Conservation (phyloP, 495 filamentous ascomycete species). For the Hypoxylon fuscum region DNA sequence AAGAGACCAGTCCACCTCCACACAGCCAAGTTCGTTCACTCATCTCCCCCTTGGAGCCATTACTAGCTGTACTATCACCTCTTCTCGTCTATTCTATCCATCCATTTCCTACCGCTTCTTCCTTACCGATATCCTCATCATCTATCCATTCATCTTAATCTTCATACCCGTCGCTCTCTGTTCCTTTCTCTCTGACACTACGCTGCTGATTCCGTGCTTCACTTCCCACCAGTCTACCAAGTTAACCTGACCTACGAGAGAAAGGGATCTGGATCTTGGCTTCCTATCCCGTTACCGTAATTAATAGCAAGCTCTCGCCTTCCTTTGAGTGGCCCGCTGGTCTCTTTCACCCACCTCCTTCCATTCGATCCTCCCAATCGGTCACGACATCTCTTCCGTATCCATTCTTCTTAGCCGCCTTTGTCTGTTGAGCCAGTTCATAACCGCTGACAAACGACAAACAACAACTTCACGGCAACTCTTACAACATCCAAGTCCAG, state of each 20-base stretch:
- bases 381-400: conserved; percentile 33
- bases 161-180: conserved; percentile 44
- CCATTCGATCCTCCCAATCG: conserved; percentile 33
- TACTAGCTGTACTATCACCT: conserved; percentile 30
- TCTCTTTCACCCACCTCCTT: conserved; percentile 38
- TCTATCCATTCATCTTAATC: conserved; percentile 47
- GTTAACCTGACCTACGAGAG: conserved; percentile 11
- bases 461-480: conserved; percentile 37
- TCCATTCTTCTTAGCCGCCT: conserved; percentile 34
- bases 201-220: conserved; percentile 41
- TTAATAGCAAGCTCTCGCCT: conserved; percentile 42
- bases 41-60: conserved; percentile 36
- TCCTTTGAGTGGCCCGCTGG: conserved; percentile 42
- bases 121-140: conserved; percentile 44
- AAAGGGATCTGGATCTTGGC: conserved; percentile 41
- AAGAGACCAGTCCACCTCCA: conserved; percentile 31
- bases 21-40: conserved; percentile 32
- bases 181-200: conserved; percentile 39
- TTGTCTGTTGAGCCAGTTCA: conserved; percentile 38
- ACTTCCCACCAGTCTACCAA: conserved; percentile 3
- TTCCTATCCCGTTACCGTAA: conserved; percentile 43
- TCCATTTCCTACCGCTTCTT: conserved; percentile 48
- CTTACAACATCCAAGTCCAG: conserved; percentile 38
- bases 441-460: conserved; percentile 47
- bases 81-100: conserved; percentile 42